Evolutionary conservation across 257 asterid species (phyloP).

Genomic region (Ilex aquifolium): DNA sequence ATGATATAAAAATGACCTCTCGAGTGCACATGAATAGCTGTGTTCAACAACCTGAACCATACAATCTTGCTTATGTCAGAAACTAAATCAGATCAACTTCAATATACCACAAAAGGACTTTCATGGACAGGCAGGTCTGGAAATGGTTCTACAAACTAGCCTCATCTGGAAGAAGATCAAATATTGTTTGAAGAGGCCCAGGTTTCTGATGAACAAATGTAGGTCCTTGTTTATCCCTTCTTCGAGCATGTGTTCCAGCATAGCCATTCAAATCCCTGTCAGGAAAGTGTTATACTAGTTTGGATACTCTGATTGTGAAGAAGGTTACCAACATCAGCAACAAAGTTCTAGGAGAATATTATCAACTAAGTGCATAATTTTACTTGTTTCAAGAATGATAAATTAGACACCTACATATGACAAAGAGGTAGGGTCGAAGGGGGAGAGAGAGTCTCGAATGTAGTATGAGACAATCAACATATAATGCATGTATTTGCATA

Average conservation of each 20-base stretch:
- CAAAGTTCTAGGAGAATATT: background rate
- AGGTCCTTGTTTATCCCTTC: slow-evolving; percentile 55
- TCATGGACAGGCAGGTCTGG: background rate
- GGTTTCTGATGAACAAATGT: slow-evolving; percentile 64
- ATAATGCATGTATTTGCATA: no score
- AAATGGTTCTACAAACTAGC: slow-evolving; percentile 24
- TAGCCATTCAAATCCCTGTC: slow-evolving; percentile 57
- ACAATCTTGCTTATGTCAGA: slow-evolving; percentile 11
- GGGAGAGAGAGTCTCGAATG: no score
- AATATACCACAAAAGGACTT: slow-evolving; percentile 14
- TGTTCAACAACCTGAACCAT: slow-evolving; percentile 72
- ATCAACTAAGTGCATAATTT: no score
- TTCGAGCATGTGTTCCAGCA: slow-evolving; percentile 43
- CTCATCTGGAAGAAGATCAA: slow-evolving; percentile 86
- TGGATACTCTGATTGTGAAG: slow-evolving; percentile 1
- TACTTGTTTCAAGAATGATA: no score
- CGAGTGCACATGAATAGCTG: slow-evolving; percentile 95
- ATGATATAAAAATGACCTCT: slow-evolving; percentile 88
- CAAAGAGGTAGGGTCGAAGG: no score
- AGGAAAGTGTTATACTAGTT: slow-evolving; percentile 11
- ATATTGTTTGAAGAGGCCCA: slow-evolving; percentile 85
- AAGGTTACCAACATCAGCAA: slow-evolving; percentile 3
- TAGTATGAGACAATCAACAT: no score
- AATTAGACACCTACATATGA: no score
- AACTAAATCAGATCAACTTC: slow-evolving; percentile 7